Conservation (phyloP, 2,329 filamentous ascomycete species). For the Aspergillus sp. region DNA sequence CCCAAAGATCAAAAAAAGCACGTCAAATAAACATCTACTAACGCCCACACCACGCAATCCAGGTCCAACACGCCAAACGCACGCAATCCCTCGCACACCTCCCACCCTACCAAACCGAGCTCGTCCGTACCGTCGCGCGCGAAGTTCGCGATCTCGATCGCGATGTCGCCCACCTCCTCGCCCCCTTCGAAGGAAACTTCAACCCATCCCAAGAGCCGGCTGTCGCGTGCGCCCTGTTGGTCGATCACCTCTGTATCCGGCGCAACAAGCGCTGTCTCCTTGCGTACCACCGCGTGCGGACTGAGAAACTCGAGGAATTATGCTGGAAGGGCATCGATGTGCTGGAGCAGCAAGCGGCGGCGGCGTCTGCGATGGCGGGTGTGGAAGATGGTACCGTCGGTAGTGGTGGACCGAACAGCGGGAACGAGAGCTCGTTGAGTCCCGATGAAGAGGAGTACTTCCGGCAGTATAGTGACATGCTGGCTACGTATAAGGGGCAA, state of each 20-base stretch:
- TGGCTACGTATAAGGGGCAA: constrained; percentile 96
- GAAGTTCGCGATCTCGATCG: constrained; percentile 93
- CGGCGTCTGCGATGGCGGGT: constrained; percentile 41
- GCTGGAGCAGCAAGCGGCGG: constrained; percentile 64
- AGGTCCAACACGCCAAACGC: constrained; percentile 96
- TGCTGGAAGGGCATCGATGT: constrained; percentile 90
- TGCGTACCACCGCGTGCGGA: constrained; percentile 87
- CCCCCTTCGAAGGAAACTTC: constrained; percentile 81
- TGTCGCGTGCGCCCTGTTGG: constrained; percentile 81
- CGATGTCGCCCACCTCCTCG: constrained; percentile 75
- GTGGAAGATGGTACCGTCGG: constrained; percentile 12
- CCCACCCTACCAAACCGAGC: constrained; percentile 87
- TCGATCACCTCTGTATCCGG: constrained; percentile 92
- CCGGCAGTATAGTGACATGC: constrained; percentile 82
- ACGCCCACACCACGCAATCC: not conserved
- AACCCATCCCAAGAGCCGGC: constrained; percentile 80
- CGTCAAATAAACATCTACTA: not conserved
- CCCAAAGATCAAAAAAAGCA: too few relatives aligned
- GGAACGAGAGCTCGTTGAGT: constrained; percentile 70
- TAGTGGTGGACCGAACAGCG: constrained; percentile 30
- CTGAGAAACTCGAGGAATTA: constrained; percentile 88
- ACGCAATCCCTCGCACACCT: constrained; percentile 83
- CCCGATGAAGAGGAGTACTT: constrained; percentile 98
- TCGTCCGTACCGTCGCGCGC: constrained; percentile 81
- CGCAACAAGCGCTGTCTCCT: constrained; percentile 94